phyloP scores from a whole-genome alignment of 805 yeast species.

The Candida taoyuanica region DNA sequence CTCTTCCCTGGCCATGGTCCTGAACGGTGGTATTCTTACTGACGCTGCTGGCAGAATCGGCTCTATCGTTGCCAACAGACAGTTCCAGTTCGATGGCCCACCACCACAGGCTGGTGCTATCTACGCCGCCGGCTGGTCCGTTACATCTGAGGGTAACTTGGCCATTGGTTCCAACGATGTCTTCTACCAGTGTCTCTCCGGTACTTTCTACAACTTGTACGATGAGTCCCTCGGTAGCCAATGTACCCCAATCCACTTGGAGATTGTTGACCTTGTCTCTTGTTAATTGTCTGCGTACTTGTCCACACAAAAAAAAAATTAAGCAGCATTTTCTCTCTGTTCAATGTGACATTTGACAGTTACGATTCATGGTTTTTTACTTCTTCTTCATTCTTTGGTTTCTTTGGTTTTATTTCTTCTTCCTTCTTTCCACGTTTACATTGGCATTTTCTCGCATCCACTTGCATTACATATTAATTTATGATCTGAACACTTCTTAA shows the following conservation, averaged over 20 bases:
- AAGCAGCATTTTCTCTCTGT: too few relatives aligned
- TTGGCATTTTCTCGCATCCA: neutral
- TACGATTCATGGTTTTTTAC: neutral
- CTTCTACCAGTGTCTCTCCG: constrained; percentile 73
- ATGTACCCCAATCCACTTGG: constrained; percentile 59
- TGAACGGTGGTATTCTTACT: constrained; percentile 45
- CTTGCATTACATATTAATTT: neutral
- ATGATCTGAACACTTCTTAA: constrained; percentile 1
- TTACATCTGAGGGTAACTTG: constrained; percentile 50
- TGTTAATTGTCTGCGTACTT: constrained; percentile 33
- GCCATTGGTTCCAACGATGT: constrained; percentile 58
- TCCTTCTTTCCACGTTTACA: neutral
- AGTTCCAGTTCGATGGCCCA: constrained; percentile 83
- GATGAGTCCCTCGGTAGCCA: constrained; percentile 57
- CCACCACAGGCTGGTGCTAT: constrained; percentile 79
- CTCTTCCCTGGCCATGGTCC: constrained; percentile 50
- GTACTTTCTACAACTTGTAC: constrained; percentile 75
- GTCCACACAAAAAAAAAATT: neutral
- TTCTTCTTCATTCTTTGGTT: neutral
- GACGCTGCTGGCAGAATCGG: constrained; percentile 68
- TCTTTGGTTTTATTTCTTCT: neutral
- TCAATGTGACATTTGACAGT: too few relatives aligned
- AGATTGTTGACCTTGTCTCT: constrained; percentile 50
- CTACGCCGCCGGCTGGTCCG: constrained; percentile 65
- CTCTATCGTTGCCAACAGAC: constrained; percentile 77